Evolutionary conservation across 805 yeast genomes (phyloP).

Genomic region (Ogataea neopini): DNA sequence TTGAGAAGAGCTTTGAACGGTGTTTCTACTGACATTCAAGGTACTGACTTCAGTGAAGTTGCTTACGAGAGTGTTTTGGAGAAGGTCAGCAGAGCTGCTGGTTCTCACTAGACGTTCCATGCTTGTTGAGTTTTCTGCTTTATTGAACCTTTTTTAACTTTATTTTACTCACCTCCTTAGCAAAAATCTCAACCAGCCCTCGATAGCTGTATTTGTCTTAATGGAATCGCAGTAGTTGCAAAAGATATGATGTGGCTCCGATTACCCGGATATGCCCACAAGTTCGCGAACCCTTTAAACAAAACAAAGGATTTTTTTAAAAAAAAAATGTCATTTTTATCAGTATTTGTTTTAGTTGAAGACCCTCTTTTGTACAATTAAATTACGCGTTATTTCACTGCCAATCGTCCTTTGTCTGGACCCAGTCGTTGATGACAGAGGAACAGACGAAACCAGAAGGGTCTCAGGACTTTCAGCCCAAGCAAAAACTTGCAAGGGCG

Average conservation of each 20-base stretch:
- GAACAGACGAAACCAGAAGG: not conserved
- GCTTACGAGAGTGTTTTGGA: constrained; percentile 91
- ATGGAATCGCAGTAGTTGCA: not conserved
- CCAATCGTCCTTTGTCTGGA: not conserved
- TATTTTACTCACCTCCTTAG: not conserved
- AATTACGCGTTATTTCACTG: not conserved
- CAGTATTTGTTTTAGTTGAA: constrained; percentile 5
- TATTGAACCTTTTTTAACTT: not conserved
- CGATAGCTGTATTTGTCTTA: not conserved
- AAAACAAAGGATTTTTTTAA: no score
- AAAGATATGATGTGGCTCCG: not conserved
- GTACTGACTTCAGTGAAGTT: constrained; percentile 97
- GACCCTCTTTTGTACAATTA: not conserved
- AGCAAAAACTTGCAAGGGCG: constrained; percentile 45
- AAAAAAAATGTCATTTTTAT: not conserved
- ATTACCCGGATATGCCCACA: constrained; percentile 1
- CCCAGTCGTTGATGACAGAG: not conserved
- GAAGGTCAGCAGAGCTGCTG: constrained; percentile 82
- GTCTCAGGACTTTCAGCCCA: constrained; percentile 1
- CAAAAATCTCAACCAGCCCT: not conserved
- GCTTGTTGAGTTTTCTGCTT: not conserved
- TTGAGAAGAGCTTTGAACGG: constrained; percentile 97
- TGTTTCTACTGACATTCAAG: constrained; percentile 91
- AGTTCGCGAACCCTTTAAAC: not conserved
- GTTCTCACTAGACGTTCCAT: constrained; percentile 44